Evolutionary conservation across 1,284 basidiomycete genomes (phyloP).

Genomic region (Agaricales sp.): DNA sequence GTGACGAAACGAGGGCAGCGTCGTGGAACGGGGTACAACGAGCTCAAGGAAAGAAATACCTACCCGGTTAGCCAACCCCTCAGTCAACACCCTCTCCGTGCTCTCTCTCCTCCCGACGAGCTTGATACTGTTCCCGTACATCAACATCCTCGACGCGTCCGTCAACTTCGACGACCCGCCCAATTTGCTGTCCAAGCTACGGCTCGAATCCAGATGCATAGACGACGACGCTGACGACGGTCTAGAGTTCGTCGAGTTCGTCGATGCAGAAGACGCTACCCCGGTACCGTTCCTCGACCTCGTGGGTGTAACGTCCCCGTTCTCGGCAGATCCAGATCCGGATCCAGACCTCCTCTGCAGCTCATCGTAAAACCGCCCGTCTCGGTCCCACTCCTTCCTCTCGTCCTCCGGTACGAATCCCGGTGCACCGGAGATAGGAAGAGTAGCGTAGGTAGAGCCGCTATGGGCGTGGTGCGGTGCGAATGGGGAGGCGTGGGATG

Average conservation of each 20-base stretch:
- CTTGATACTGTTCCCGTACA: conserved; percentile 29
- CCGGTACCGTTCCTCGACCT: conserved; percentile 9
- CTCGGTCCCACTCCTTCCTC: conserved; percentile 46
- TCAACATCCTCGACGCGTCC: conserved; percentile 31
- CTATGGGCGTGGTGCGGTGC: conserved; percentile 27
- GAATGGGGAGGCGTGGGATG: conserved; percentile 35
- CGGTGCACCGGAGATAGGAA: conserved; percentile 68
- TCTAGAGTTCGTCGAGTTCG: not conserved
- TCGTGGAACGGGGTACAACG: no score
- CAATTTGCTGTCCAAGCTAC: conserved; percentile 4
- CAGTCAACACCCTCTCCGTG: conserved; percentile 46
- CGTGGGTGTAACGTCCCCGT: not conserved
- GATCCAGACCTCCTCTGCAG: conserved; percentile 13
- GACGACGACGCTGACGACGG: not conserved
- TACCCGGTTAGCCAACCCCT: conserved; percentile 50
- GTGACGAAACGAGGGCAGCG: not conserved
- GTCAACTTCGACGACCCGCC: conserved; percentile 15
- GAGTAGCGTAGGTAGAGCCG: no score
- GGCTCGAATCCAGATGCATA: no score
- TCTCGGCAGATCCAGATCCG: conserved; percentile 14
- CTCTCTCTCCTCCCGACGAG: conserved; percentile 42
- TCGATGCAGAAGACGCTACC: not conserved
- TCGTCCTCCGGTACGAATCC: conserved; percentile 37
- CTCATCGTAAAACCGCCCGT: conserved; percentile 37
- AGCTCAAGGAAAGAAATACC: conserved; percentile 16